A percentile compares a stretch with the other conserved stretches of the same genome.
Conservation (phyloP, 495 filamentous ascomycete species). For the Usnea hakonensis region DNA sequence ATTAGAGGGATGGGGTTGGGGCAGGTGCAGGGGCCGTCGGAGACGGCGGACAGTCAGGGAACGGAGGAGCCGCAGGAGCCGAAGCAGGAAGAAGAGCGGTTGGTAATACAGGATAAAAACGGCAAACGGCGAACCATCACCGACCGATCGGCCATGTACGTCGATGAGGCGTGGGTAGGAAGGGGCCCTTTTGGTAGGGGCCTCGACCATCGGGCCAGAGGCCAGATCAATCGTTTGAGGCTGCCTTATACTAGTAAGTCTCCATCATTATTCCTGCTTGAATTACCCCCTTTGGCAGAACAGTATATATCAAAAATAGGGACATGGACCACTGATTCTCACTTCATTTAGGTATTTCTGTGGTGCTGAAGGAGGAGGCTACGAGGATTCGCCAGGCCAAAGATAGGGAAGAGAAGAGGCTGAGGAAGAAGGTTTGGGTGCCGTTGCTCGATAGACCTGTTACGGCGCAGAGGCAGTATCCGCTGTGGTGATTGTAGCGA, state of each 20-base stretch:
- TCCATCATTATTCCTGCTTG: not conserved
- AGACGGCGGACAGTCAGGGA: constrained; percentile 32
- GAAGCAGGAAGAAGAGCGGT: constrained; percentile 34
- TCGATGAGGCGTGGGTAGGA: constrained; percentile 87
- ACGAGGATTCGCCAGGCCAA: constrained; percentile 72
- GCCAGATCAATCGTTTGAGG: constrained; percentile 50
- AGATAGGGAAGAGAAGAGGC: constrained; percentile 62
- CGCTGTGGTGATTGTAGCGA: constrained; percentile 88
- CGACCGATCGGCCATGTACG: constrained; percentile 71
- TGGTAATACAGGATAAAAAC: constrained; percentile 38
- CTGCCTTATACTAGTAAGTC: constrained; percentile 66
- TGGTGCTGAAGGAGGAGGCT: constrained; percentile 87
- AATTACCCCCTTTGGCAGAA: too few species aligned
- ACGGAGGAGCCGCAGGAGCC: constrained; percentile 37
- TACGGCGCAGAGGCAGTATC: constrained; percentile 74
- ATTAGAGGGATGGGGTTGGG: constrained; percentile 80
- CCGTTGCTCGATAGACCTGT: constrained; percentile 74
- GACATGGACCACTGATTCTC: not conserved
- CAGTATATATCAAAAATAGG: too few species aligned
- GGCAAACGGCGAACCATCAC: constrained; percentile 53
- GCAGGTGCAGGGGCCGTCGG: constrained; percentile 6
- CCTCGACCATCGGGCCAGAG: constrained; percentile 61
- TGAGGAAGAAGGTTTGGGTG: constrained; percentile 69
- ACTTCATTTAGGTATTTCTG: constrained; percentile 58
- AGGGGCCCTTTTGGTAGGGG: constrained; percentile 53